A percentile compares a stretch with the other conserved stretches of the same genome.
These are phyloP conservation scores for Podaxis pistillaris DNA, from an alignment of 768 basidiomycete genomes.

Conservation along the genomic window DNA sequence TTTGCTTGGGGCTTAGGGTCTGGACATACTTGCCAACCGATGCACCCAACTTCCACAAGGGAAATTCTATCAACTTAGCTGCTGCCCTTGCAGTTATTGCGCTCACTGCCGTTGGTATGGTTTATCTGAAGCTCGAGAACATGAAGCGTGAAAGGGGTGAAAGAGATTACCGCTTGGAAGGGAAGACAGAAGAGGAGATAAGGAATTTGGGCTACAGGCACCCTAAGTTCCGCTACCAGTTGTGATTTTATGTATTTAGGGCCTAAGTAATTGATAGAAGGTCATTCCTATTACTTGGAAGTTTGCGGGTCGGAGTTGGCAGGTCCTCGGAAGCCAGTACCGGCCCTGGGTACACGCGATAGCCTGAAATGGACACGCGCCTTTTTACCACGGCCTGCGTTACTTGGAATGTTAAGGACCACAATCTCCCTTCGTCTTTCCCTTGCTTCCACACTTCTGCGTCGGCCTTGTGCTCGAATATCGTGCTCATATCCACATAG, in stretches of 20 bases:
- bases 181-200: constrained; percentile 35
- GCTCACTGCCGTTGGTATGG: constrained; percentile 20
- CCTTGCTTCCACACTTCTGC: neutral
- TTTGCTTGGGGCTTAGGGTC: constrained; percentile 26
- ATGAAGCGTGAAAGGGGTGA: constrained; percentile 40
- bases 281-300: neutral
- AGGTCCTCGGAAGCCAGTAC: neutral
- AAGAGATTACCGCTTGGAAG: constrained; percentile 38
- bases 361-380: neutral
- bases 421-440: neutral
- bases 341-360: neutral
- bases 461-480: neutral
- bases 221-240: constrained; percentile 43
- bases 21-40: constrained; percentile 48
- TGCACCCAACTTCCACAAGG: constrained; percentile 44
- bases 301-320: neutral
- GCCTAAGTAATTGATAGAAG: neutral
- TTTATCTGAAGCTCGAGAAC: constrained; percentile 43
- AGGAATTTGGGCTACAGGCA: constrained; percentile 43
- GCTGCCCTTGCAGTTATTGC: constrained; percentile 32
- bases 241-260: constrained; percentile 17
- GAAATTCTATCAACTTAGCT: constrained; percentile 45
- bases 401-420: constrained; percentile 4
- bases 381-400: neutral
- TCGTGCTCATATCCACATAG: neutral